Conservation (phyloP, 129 eudicot species). For the Heracleum sosnowskyi region DNA sequence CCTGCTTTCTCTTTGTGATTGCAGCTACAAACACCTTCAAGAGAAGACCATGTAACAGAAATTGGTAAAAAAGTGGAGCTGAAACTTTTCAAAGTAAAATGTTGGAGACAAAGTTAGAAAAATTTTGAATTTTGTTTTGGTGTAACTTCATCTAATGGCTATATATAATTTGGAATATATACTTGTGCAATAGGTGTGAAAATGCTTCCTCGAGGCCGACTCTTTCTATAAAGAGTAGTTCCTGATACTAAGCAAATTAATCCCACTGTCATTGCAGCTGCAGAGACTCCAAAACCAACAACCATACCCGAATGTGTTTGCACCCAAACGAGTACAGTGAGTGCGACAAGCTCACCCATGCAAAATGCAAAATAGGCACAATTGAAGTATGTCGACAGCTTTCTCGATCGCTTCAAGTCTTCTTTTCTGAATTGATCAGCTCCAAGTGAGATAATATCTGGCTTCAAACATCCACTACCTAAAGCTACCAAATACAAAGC, state of each 20-base stretch:
- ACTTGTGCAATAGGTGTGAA: conserved; percentile 82
- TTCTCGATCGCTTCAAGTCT: conserved; percentile 30
- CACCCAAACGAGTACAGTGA: conserved; percentile 70
- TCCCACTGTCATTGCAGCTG: conserved; percentile 78
- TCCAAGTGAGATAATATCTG: conserved; percentile 82
- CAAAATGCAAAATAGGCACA: conserved; percentile 80
- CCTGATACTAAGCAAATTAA: conserved; percentile 56
- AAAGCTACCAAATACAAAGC: conserved; percentile 83
- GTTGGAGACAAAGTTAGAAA: not conserved
- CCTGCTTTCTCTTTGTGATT: conserved; percentile 62
- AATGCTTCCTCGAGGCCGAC: conserved; percentile 58
- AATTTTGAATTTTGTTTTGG: not conserved
- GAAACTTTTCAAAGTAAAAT: not conserved
- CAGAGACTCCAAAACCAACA: conserved; percentile 69
- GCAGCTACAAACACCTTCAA: conserved; percentile 73
- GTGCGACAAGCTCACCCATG: conserved; percentile 66
- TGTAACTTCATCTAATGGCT: not conserved
- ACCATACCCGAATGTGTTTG: conserved; percentile 84
- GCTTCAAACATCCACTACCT: conserved; percentile 95
- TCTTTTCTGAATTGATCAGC: conserved; percentile 58
- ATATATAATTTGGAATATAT: not conserved
- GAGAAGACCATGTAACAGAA: not conserved
- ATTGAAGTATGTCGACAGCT: conserved; percentile 71
- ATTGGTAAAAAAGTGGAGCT: not conserved
- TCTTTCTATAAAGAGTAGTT: conserved; percentile 43